Evolutionary conservation across 2,329 filamentous ascomycete genomes (phyloP), one percentile per base, ranked within the genome.

Genomic region (Daldinia sp.): DNA sequence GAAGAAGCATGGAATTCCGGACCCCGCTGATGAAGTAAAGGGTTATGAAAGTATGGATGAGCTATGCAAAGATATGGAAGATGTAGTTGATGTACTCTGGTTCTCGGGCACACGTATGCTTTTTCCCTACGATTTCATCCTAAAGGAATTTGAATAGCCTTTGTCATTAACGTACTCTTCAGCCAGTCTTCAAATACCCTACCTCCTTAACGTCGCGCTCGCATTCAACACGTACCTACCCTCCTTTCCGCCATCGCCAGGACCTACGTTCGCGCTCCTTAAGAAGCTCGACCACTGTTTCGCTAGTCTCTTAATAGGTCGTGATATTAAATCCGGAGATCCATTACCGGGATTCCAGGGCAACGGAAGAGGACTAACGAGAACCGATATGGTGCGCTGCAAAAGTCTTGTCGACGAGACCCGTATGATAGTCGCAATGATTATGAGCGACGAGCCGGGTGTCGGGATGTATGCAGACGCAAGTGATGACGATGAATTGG

Each of bases 211-310:
- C 62, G 82, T 97, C 54, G 93, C 93, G 0, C 87, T 91, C 58
- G 85, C 94, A 66, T 84, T 94, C 41, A 89, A 88, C 64, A 88
- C 89, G 18, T 94, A 92, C 78, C 85, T 97, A 2, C 83, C 89
- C 3, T 87, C 89, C 7, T 97, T 97, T 77, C 86, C 89, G 0
- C 88, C 92, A 2, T 83, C 87, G 0, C 89, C 92, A 0, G 84
- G 83, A n/a, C 81, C 89, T 1, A 91, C 92, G 0, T 94, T 98
- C 74, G 80, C 84, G 0, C 78, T 95, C 0, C 82, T 97, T 2
- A 85, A 86, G 53, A 98, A 97, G 79, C 83, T 98, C 20, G 95
- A 98, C 75, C 88, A 91, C 74, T 92, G 92, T 42, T 97, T 98
- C 76, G 88, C 92, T 1, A 93, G 91, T 65, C 82, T 98, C 9